These are phyloP conservation scores for Verticillium dahliae DNA, from an alignment of 2,329 filamentous ascomycete genomes.

Conservation along the genomic window DNA sequence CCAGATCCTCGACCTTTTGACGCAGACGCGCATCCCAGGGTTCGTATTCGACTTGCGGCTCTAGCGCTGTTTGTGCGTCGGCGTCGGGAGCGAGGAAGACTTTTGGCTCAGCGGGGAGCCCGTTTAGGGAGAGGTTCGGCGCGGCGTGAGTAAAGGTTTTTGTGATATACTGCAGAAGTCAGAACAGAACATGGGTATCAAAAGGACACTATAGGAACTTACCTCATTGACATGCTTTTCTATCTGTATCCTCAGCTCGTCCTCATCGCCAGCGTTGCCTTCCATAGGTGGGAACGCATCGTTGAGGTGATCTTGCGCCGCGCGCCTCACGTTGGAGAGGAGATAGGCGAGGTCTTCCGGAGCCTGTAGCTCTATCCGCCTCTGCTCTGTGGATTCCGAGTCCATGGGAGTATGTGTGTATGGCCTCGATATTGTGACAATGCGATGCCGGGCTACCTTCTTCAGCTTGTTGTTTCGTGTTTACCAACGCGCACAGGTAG, in stretches of 20 bases:
- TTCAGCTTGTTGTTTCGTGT: not conserved
- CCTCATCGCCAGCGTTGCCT: slow-evolving; percentile 28
- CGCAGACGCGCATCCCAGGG: slow-evolving; percentile 55
- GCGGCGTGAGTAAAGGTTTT: slow-evolving; percentile 52
- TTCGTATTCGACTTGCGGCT: slow-evolving; percentile 42
- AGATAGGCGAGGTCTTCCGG: slow-evolving; percentile 67
- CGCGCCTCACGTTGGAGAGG: slow-evolving; percentile 60
- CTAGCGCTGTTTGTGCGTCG: slow-evolving; percentile 5
- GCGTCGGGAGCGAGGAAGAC: slow-evolving; percentile 24
- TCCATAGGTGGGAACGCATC: slow-evolving; percentile 61
- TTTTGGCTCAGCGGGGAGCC: slow-evolving; percentile 39
- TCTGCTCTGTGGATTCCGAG: slow-evolving; percentile 17
- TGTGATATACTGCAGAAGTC: slow-evolving; percentile 47
- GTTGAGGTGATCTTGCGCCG: slow-evolving; percentile 61
- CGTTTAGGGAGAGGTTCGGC: slow-evolving; percentile 58
- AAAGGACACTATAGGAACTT: slow-evolving; percentile 7
- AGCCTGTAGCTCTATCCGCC: slow-evolving; percentile 75
- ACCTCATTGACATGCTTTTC: slow-evolving; percentile 56
- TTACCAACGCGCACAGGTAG: not conserved
- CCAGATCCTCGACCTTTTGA: slow-evolving; percentile 52
- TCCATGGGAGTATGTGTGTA: not conserved
- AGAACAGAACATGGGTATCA: not conserved
- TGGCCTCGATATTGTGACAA: not conserved
- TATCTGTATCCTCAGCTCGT: slow-evolving; percentile 52
- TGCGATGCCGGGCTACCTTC: not conserved